Base-by-base conservation (phyloP, 1,284 basidiomycete genomes). In the Rhodofomes roseus region DNA sequence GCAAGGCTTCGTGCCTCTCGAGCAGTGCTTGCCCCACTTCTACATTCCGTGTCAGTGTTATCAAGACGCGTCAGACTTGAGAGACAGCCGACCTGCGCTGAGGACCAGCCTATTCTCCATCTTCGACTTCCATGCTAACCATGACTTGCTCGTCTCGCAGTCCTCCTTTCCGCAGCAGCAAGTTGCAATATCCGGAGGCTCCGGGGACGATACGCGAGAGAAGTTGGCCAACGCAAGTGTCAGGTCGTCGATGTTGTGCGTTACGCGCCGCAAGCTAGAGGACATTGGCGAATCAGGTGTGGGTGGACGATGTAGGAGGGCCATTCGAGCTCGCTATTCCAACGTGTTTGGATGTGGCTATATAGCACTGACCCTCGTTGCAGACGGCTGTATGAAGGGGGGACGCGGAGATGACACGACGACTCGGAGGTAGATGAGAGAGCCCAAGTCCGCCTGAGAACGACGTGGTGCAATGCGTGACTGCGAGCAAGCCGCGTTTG, bases 11-110 rank as follows among this genome's bases (percentile, higher is more conserved):
- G 71, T 95, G 93, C 62, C 90, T 81, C 68, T 91, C 86, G 53
- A 98, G 74, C 50, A 98, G 76, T 1, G 95, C 95, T 73, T 95
- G 92, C 1, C 96, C 96, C 52, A 98, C 90, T 78, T 97, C 95
- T 94, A 23, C 20, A 18, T 11, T n/a, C 50, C 44, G 50, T 23
- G 16, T 36, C 8, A 31, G 20, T 22, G 50, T 12, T 39, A 57
- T 39, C 39, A 31, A 29, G 25, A 54, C 20, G 56, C 20, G 29
- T 50, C 22, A 44, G 39, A 39, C 16, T 39, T 39, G 55, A 20
- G 63, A 29, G 16, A 23, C 14, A 16, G 79, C 85, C 62, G 69
- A 94, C 93, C 92, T 70, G 92, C 93, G 73, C 92, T 93, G 50
- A 95, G 79, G 60, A 89, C 84, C 62, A 95, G 78, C 63, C 90